These are phyloP conservation scores for Russula vinacea DNA, from an alignment of 768 basidiomycete genomes.

Conservation along the genomic window DNA sequence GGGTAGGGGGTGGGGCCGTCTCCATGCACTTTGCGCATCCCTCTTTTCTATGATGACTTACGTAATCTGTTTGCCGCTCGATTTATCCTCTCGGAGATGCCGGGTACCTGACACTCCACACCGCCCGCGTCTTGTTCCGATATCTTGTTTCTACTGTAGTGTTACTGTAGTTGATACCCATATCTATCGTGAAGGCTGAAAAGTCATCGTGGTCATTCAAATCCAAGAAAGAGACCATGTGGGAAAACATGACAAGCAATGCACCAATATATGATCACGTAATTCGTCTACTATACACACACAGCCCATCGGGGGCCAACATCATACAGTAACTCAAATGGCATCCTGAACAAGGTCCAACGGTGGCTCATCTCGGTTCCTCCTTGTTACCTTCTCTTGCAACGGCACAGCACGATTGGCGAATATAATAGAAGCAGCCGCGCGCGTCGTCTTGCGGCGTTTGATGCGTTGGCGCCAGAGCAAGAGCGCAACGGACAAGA, in stretches of 20 bases:
- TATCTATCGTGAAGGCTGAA: background rate
- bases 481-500: background rate
- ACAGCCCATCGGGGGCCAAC: background rate
- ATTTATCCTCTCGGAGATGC: background rate
- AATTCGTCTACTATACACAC: background rate
- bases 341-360: background rate
- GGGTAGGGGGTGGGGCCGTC: too few relatives aligned
- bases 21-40: background rate
- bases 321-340: background rate
- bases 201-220: background rate
- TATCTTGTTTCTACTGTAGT: too few relatives aligned
- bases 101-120: background rate
- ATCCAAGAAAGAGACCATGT: too few relatives aligned
- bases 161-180: too few relatives aligned
- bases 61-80: background rate
- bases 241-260: background rate
- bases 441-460: constrained; percentile 14
- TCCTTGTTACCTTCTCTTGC: constrained; percentile 11
- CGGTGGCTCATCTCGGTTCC: background rate
- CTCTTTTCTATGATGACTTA: background rate
- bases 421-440: constrained; percentile 8
- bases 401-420: background rate
- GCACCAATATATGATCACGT: background rate
- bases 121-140: too few relatives aligned
- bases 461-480: constrained; percentile 19